phyloP scores from a whole-genome alignment of 2,329 filamentous ascomycete species.

The Colletotrichum cordylinicola region DNA sequence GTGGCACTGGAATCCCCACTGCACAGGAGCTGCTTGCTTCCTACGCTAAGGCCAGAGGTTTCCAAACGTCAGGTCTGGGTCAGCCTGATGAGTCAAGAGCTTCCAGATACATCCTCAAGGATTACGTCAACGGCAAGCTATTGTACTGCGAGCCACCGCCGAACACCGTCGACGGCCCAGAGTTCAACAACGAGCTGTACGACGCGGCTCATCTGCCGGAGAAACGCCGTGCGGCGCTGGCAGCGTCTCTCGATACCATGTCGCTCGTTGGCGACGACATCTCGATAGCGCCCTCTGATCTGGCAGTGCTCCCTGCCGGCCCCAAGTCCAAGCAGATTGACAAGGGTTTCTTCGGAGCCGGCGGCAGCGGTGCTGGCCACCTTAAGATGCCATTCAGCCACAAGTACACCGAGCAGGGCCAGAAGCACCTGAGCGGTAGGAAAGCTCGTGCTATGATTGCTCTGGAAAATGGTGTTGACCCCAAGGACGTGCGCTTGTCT shows the following conservation, averaged over 20 bases:
- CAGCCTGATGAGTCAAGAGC: constrained; percentile 94
- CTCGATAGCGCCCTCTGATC: constrained; percentile 46
- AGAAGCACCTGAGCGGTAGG: constrained; percentile 78
- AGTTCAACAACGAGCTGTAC: constrained; percentile 92
- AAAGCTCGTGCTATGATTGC: constrained; percentile 84
- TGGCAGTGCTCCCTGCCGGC: constrained; percentile 62
- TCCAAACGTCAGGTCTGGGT: constrained; percentile 86
- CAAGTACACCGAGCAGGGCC: constrained; percentile 85
- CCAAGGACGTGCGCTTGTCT: constrained; percentile 71
- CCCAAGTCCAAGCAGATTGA: constrained; percentile 81
- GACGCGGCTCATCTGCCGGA: constrained; percentile 81
- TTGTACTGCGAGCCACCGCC: constrained; percentile 92
- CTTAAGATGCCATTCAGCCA: constrained; percentile 85
- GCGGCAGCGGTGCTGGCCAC: constrained; percentile 64
- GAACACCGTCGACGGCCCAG: constrained; percentile 68
- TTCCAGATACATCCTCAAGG: constrained; percentile 88
- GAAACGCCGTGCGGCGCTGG: constrained; percentile 74
- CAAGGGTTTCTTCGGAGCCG: constrained; percentile 83
- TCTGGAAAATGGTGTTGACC: constrained; percentile 83
- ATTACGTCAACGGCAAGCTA: constrained; percentile 96
- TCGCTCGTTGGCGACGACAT: constrained; percentile 43
- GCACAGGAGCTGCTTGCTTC: constrained; percentile 84
- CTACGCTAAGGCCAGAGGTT: constrained; percentile 89
- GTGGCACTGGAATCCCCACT: constrained; percentile 86
- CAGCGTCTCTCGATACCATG: constrained; percentile 52